Percentiles rank a stretch among this genome's conserved stretches.
Evolutionary conservation across 2,329 filamentous ascomycete genomes (phyloP).

Genomic region (Colletotrichum shisoi): DNA sequence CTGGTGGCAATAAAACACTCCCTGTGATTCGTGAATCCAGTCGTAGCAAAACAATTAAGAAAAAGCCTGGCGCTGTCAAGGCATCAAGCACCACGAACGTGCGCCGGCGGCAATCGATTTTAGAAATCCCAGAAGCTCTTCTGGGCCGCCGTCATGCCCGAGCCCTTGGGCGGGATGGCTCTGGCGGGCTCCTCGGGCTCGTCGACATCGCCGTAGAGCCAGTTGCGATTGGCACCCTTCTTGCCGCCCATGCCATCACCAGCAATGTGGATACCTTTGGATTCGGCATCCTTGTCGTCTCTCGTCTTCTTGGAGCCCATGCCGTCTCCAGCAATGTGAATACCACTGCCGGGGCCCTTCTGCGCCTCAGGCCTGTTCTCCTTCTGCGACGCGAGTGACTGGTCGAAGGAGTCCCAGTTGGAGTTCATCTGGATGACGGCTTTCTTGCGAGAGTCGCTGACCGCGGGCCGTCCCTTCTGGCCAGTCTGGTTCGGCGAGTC

Average conservation of each 20-base stretch:
- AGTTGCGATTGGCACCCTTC: slow-evolving; percentile 63
- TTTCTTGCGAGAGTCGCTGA: slow-evolving; percentile 70
- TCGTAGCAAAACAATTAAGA: slow-evolving; percentile 42
- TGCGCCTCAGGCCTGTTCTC: slow-evolving; percentile 54
- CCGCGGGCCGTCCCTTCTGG: slow-evolving; percentile 51
- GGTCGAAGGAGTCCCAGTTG: slow-evolving; percentile 65
- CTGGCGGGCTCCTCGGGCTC: slow-evolving; percentile 50
- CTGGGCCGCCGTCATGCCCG: slow-evolving; percentile 44
- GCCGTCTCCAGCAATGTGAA: slow-evolving; percentile 66
- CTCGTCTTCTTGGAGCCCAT: slow-evolving; percentile 67
- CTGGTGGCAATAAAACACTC: slow-evolving; percentile 32
- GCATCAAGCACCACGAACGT: slow-evolving; percentile 24
- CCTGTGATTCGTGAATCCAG: slow-evolving; percentile 49
- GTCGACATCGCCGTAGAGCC: slow-evolving; percentile 65
- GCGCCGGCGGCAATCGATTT: slow-evolving; percentile 25
- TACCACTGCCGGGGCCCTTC: slow-evolving; percentile 42
- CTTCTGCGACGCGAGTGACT: slow-evolving; percentile 62
- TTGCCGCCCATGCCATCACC: slow-evolving; percentile 73
- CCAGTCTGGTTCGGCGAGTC: slow-evolving; percentile 62
- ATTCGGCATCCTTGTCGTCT: slow-evolving; percentile 45
- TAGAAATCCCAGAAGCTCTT: slow-evolving; percentile 61
- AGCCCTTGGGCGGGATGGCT: slow-evolving; percentile 52
- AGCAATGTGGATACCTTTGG: slow-evolving; percentile 55
- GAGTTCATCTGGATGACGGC: slow-evolving; percentile 77
- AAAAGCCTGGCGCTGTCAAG: not conserved